Percentiles rank a stretch among this genome's conserved stretches.
Conservation (phyloP, 257 asterid species). For the Paulownia fortunei region DNA sequence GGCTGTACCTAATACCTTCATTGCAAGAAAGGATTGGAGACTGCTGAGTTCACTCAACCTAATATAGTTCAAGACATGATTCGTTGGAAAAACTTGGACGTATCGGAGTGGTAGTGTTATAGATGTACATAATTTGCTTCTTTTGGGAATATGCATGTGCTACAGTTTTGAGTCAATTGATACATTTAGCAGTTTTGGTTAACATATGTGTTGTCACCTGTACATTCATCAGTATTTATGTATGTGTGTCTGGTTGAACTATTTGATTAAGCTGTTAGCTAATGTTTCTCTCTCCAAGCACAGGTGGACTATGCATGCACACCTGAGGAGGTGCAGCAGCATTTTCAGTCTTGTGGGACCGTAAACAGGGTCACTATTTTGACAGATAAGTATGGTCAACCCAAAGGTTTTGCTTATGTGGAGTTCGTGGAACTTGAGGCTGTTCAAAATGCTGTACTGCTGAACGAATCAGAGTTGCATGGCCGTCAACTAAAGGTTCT, state of each 20-base stretch:
- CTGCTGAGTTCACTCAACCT: not conserved
- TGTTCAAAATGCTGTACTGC: slow-evolving; percentile 50
- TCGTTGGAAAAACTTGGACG: not conserved
- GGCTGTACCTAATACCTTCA: not conserved
- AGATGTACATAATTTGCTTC: not conserved
- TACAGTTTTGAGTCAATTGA: not conserved
- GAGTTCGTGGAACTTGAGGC: slow-evolving; percentile 58
- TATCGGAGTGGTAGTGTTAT: too few species aligned
- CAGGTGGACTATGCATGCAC: slow-evolving; percentile 62
- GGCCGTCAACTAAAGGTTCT: slow-evolving; percentile 64
- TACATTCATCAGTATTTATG: not conserved
- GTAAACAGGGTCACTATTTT: slow-evolving; percentile 57
- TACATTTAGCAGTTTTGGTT: not conserved
- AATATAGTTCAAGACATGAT: not conserved
- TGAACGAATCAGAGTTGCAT: slow-evolving; percentile 53
- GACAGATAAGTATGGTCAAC: slow-evolving; percentile 56
- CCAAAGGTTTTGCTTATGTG: slow-evolving; percentile 63
- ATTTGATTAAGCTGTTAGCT: not conserved
- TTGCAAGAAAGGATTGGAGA: not conserved
- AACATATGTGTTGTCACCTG: not conserved
- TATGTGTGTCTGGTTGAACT: not conserved
- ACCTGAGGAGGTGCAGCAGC: slow-evolving; percentile 65
- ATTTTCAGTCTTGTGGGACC: slow-evolving; percentile 61
- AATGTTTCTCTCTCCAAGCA: slow-evolving; percentile 25
- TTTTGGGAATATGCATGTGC: not conserved